Percentiles rank a stretch among this genome's conserved stretches.
Evolutionary conservation across 1,139 yeast species (phyloP).

Genomic region (Saccharomyces hybrid): DNA sequence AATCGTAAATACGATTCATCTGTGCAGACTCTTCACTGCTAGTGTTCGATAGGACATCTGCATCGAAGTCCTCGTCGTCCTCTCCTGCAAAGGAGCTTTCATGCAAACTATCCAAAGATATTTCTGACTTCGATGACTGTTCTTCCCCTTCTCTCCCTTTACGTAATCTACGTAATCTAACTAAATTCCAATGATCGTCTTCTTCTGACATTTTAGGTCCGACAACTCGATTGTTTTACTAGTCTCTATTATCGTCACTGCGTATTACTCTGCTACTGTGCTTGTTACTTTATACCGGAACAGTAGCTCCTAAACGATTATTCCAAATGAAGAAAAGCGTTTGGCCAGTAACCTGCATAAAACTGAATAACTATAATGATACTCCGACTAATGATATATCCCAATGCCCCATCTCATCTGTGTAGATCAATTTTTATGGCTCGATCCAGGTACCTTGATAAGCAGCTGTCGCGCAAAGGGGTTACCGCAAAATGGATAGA

Average conservation of each 20-base stretch:
- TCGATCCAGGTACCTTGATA: neutral
- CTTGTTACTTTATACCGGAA: neutral
- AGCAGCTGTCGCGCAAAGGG: neutral
- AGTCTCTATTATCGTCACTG: neutral
- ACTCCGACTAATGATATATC: neutral
- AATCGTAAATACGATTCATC: neutral
- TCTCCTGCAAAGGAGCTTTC: constrained; percentile 1
- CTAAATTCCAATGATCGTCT: neutral
- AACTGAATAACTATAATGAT: neutral
- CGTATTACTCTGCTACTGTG: neutral
- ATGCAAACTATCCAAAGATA: constrained; percentile 1
- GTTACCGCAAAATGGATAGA: neutral
- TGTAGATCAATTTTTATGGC: neutral
- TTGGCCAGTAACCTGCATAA: neutral
- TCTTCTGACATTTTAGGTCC: neutral
- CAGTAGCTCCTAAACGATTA: neutral
- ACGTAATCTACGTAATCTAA: constrained; percentile 1
- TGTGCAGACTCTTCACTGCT: constrained; percentile 16
- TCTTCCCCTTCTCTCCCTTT: neutral
- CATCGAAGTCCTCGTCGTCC: constrained; percentile 12
- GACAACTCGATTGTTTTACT: neutral
- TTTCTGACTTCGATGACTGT: neutral
- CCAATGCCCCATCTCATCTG: neutral
- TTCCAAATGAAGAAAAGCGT: neutral
- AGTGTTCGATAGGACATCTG: constrained; percentile 17